These are phyloP conservation scores for Scedosporium dehoogii DNA, from an alignment of 2,329 filamentous ascomycete species.

Conservation along the genomic window DNA sequence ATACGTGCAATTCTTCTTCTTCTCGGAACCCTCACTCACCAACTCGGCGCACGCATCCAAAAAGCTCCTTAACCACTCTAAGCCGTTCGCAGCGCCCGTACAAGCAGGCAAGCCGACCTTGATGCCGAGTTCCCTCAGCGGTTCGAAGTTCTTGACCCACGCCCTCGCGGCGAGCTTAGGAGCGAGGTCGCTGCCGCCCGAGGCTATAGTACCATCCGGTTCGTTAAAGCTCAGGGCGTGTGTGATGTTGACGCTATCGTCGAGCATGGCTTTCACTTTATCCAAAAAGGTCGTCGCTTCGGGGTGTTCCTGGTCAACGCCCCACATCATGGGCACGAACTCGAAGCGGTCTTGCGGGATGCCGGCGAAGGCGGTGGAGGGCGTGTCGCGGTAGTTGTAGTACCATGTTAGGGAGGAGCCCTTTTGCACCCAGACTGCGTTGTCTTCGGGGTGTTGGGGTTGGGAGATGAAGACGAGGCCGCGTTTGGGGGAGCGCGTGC, in stretches of 20 bases:
- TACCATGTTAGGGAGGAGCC: slow-evolving; percentile 66
- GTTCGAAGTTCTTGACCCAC: slow-evolving; percentile 65
- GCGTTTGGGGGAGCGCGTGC: slow-evolving; percentile 47
- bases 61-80: slow-evolving; percentile 59
- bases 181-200: slow-evolving; percentile 53
- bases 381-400: slow-evolving; percentile 62
- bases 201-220: slow-evolving; percentile 48
- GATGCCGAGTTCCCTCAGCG: slow-evolving; percentile 53
- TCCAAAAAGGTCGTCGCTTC: slow-evolving; percentile 51
- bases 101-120: slow-evolving; percentile 62
- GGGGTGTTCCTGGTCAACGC: slow-evolving; percentile 19
- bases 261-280: slow-evolving; percentile 45
- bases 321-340: slow-evolving; percentile 43
- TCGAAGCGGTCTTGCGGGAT: slow-evolving; percentile 47
- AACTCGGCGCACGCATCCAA: slow-evolving; percentile 52
- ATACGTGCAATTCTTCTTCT: slow-evolving; percentile 44
- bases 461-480: slow-evolving; percentile 62
- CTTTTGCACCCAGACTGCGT: slow-evolving; percentile 50
- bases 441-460: slow-evolving; percentile 44
- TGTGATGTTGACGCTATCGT: slow-evolving; percentile 43
- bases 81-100: slow-evolving; percentile 49
- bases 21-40: slow-evolving; percentile 29
- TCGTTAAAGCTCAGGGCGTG: slow-evolving; percentile 74
- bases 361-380: slow-evolving; percentile 41
- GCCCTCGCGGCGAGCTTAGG: slow-evolving; percentile 52